A percentile compares a stretch with the other conserved stretches of the same genome.
phyloP scores from a whole-genome alignment of 2,329 filamentous ascomycete genomes.

The Acarospora socialis region DNA sequence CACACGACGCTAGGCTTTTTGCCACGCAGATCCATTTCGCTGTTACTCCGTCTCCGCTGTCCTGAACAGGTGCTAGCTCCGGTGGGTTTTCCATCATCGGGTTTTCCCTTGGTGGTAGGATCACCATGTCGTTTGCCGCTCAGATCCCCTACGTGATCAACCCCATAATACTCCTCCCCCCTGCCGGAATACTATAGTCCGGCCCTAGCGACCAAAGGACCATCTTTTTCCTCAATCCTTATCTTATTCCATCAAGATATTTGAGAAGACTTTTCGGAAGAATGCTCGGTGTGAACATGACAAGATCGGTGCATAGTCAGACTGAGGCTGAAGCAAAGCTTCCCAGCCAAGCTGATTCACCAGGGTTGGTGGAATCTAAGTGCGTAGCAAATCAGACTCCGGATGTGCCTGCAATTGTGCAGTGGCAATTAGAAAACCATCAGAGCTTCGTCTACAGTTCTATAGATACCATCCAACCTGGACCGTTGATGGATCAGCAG shows the following conservation, averaged over 20 bases:
- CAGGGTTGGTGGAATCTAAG: too few relatives aligned
- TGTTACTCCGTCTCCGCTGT: constrained; percentile 52
- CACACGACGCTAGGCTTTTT: constrained; percentile 62
- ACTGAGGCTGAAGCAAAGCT: background rate
- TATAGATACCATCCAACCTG: constrained; percentile 11
- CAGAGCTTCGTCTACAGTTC: constrained; percentile 12
- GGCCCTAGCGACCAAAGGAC: constrained; percentile 8
- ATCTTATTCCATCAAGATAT: constrained; percentile 1
- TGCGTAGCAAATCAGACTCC: background rate
- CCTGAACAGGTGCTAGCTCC: constrained; percentile 42
- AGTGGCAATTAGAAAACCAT: constrained; percentile 15
- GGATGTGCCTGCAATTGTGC: constrained; percentile 6
- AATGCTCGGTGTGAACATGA: constrained; percentile 1
- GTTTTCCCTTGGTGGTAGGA: constrained; percentile 14
- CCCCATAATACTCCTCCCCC: constrained; percentile 12
- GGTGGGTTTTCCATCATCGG: constrained; percentile 12
- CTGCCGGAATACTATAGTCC: constrained; percentile 11
- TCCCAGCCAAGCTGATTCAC: too few relatives aligned
- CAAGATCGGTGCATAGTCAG: background rate
- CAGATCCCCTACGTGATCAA: constrained; percentile 12
- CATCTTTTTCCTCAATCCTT: constrained; percentile 1
- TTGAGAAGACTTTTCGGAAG: constrained; percentile 3
- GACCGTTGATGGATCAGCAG: constrained; percentile 10
- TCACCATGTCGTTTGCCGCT: constrained; percentile 14
- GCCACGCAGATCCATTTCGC: constrained; percentile 56